Evolutionary conservation across 257 asterid genomes (phyloP).

Genomic region (Schizonepeta tenuifolia): DNA sequence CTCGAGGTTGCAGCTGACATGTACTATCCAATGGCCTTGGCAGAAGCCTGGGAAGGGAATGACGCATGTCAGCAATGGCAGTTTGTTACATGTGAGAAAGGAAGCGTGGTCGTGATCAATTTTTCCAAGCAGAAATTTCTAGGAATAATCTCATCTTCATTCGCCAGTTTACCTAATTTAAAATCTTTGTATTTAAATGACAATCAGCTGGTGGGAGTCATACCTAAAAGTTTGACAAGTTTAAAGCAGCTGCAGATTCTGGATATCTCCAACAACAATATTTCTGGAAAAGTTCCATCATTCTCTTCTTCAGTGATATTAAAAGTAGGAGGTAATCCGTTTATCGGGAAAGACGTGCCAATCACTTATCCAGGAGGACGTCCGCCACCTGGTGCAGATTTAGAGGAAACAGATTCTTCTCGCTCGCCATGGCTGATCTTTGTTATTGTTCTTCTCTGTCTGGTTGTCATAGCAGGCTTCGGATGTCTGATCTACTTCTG

Average conservation of each 20-base stretch:
- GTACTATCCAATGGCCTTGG: slow-evolving; percentile 61
- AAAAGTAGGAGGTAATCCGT: slow-evolving; percentile 53
- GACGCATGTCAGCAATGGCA: slow-evolving; percentile 69
- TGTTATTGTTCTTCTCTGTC: slow-evolving; percentile 31
- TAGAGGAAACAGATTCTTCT: slow-evolving; percentile 15
- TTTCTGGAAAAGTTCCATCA: slow-evolving; percentile 71
- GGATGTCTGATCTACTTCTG: slow-evolving; percentile 39
- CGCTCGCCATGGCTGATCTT: slow-evolving; percentile 38
- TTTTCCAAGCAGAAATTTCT: slow-evolving; percentile 56
- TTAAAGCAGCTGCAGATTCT: slow-evolving; percentile 54
- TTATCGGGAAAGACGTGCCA: slow-evolving; percentile 61
- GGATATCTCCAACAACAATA: slow-evolving; percentile 78
- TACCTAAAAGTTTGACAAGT: slow-evolving; percentile 59
- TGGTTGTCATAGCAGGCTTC: slow-evolving; percentile 23
- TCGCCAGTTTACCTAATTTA: slow-evolving; percentile 54
- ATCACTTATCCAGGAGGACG: slow-evolving; percentile 33
- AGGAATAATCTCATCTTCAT: slow-evolving; percentile 68
- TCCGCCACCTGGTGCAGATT: slow-evolving; percentile 16
- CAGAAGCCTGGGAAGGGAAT: slow-evolving; percentile 76
- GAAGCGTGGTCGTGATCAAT: slow-evolving; percentile 57
- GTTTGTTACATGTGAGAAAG: slow-evolving; percentile 58
- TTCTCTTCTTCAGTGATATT: slow-evolving; percentile 49
- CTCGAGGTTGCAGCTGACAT: slow-evolving; percentile 55
- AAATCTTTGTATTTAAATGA: slow-evolving; percentile 52
- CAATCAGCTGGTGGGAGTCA: slow-evolving; percentile 61